Evolutionary conservation across 2,329 filamentous ascomycete genomes (phyloP).

Genomic region (Penicillium sclerotiorum): DNA sequence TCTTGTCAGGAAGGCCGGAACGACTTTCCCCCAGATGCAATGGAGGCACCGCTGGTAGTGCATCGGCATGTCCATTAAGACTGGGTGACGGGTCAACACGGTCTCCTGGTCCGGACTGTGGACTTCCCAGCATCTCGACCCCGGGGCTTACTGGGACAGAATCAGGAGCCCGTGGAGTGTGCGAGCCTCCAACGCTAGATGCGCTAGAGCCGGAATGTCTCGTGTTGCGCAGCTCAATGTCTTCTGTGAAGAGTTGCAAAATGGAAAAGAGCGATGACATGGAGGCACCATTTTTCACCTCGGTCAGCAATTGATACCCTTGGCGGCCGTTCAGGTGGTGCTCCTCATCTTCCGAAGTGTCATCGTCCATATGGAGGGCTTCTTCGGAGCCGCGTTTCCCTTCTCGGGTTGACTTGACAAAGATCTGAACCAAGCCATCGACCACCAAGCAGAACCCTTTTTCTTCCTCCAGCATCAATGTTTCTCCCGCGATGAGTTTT

Average conservation of each 20-base stretch:
- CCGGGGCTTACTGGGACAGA: conserved; percentile 45
- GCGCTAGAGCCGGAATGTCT: conserved; percentile 53
- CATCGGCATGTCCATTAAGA: conserved; percentile 30
- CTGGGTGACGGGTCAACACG: conserved; percentile 20
- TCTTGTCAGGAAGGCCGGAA: conserved; percentile 28
- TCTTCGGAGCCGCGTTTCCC: conserved; percentile 42
- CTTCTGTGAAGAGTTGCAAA: conserved; percentile 93
- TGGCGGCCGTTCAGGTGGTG: conserved; percentile 66
- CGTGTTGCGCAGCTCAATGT: conserved; percentile 75
- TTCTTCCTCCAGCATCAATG: conserved; percentile 91
- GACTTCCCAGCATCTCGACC: conserved; percentile 30
- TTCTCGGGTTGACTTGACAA: conserved; percentile 81
- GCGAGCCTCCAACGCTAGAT: conserved; percentile 36
- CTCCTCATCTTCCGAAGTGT: conserved; percentile 71
- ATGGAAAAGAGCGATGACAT: conserved; percentile 99
- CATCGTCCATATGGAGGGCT: conserved; percentile 45
- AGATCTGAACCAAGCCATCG: conserved; percentile 94
- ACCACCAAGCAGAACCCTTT: conserved; percentile 98
- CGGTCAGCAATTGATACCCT: conserved; percentile 90
- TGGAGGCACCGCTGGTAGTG: conserved; percentile 68
- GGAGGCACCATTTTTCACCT: conserved; percentile 95
- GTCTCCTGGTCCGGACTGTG: conserved; percentile 26
- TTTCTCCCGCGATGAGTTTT: conserved; percentile 94
- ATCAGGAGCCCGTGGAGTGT: conserved; percentile 31
- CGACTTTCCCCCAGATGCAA: conserved; percentile 66